A percentile compares a stretch with the other conserved stretches of the same genome.
Evolutionary conservation across 192 early-diverging fungal genomes (phyloP).

Genomic region (Backusella morwellensis): DNA sequence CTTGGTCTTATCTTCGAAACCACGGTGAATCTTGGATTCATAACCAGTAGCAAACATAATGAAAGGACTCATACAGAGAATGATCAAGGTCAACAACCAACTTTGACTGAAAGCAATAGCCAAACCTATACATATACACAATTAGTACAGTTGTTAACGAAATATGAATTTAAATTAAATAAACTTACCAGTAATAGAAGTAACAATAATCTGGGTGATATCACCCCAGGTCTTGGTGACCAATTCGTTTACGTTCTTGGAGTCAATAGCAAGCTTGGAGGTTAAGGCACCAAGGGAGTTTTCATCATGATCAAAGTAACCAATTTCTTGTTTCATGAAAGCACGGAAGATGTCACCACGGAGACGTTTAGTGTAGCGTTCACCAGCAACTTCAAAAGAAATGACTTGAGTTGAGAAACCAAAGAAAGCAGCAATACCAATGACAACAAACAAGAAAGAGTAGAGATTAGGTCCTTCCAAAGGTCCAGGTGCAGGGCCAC

Average conservation of each 20-base stretch:
- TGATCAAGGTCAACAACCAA: slow-evolving; percentile 84
- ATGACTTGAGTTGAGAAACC: slow-evolving; percentile 56
- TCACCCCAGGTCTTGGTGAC: slow-evolving; percentile 51
- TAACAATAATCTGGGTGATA: slow-evolving; percentile 29
- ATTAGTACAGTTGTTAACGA: slow-evolving; percentile 6
- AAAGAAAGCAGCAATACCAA: slow-evolving; percentile 58
- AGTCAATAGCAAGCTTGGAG: slow-evolving; percentile 79
- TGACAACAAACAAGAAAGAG: slow-evolving; percentile 50
- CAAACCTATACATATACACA: slow-evolving; percentile 8
- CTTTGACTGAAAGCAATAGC: slow-evolving; percentile 66
- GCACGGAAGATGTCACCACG: slow-evolving; percentile 66
- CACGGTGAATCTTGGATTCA: slow-evolving; percentile 51
- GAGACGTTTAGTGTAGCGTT: slow-evolving; percentile 61
- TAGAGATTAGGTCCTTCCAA: slow-evolving; percentile 38
- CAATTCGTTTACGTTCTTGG: slow-evolving; percentile 47
- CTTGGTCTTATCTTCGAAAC: slow-evolving; percentile 67
- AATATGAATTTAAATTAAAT: not conserved
- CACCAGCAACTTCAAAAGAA: slow-evolving; percentile 63
- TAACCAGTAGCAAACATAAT: slow-evolving; percentile 54
- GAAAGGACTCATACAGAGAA: slow-evolving; percentile 60
- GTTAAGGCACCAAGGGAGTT: slow-evolving; percentile 79
- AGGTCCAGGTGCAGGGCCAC: slow-evolving; percentile 22
- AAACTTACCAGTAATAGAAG: slow-evolving; percentile 36
- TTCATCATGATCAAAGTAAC: slow-evolving; percentile 78
- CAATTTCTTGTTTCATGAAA: slow-evolving; percentile 82